phyloP scores from a whole-genome alignment of 371 early-diverging fungal species.

The Lichtheimia ornata region DNA sequence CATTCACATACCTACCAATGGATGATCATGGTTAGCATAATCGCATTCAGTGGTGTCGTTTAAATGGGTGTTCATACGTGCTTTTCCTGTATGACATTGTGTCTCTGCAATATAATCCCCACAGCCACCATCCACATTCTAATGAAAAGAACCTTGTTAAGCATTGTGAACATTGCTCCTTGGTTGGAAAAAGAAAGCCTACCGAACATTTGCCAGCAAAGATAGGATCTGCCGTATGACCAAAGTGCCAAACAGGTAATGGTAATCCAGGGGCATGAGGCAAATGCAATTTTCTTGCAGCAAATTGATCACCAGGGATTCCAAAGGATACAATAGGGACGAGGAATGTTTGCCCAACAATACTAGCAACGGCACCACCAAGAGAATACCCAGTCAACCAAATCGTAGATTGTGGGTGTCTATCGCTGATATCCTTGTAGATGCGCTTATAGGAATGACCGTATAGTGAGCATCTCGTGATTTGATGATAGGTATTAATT shows the following conservation, averaged over 20 bases:
- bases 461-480: no score
- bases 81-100: conserved; percentile 48
- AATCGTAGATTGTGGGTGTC: conserved; percentile 72
- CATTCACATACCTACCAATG: background rate
- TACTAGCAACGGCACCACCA: conserved; percentile 83
- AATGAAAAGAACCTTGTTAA: background rate
- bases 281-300: conserved; percentile 80
- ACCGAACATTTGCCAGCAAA: conserved; percentile 84
- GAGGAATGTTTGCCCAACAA: conserved; percentile 85
- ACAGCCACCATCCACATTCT: conserved; percentile 49
- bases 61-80: conserved; percentile 6
- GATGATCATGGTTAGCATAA: background rate
- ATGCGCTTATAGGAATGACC: conserved; percentile 5
- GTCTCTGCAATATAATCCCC: conserved; percentile 87
- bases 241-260: conserved; percentile 88
- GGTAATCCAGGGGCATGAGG: conserved; percentile 54
- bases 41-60: background rate
- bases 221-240: conserved; percentile 92
- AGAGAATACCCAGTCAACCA: conserved; percentile 95
- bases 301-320: conserved; percentile 83
- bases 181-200: conserved; percentile 1
- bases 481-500: background rate
- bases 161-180: background rate
- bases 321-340: conserved; percentile 89
- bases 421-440: conserved; percentile 50